Evolutionary conservation across 805 yeast genomes (phyloP).

Genomic region (Wickerhamiella musiphila): DNA sequence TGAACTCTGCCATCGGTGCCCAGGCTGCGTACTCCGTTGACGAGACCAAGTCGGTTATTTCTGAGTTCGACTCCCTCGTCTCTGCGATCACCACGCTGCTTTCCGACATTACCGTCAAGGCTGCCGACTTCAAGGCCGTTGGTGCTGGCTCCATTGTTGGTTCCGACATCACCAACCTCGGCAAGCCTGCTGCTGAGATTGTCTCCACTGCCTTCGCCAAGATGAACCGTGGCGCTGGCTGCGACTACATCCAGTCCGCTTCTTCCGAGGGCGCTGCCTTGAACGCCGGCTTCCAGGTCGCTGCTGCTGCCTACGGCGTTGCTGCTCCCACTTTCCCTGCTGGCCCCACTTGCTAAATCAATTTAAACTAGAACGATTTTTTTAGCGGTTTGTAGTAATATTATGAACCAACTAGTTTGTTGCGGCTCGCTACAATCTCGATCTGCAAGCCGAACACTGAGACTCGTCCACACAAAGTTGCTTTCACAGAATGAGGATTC

Average conservation of each 20-base stretch:
- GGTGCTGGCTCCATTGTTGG: constrained; percentile 13
- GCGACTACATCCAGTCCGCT: background rate
- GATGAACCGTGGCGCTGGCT: constrained; percentile 5
- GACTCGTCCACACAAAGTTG: too few species aligned
- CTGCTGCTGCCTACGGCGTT: constrained; percentile 4
- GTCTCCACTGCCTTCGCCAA: constrained; percentile 5
- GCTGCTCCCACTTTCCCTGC: background rate
- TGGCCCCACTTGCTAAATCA: constrained; percentile 1
- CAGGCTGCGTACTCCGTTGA: too few species aligned
- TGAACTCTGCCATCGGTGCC: too few species aligned
- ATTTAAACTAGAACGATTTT: too few species aligned
- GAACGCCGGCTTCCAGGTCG: constrained; percentile 2
- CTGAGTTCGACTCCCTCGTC: constrained; percentile 5
- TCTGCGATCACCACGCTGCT: constrained; percentile 7
- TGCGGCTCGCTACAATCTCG: too few species aligned
- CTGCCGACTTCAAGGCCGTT: constrained; percentile 10
- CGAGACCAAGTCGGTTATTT: constrained; percentile 2
- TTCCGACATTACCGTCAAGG: constrained; percentile 11
- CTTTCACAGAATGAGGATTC: too few species aligned
- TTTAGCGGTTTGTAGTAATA: too few species aligned
- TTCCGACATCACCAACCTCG: constrained; percentile 11
- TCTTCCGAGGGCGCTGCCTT: background rate
- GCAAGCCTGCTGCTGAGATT: constrained; percentile 10
- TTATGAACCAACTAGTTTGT: too few species aligned
- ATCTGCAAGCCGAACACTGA: too few species aligned